These are phyloP conservation scores for Penicillium sp. DNA, from an alignment of 2,329 filamentous ascomycete species.

Conservation along the genomic window DNA sequence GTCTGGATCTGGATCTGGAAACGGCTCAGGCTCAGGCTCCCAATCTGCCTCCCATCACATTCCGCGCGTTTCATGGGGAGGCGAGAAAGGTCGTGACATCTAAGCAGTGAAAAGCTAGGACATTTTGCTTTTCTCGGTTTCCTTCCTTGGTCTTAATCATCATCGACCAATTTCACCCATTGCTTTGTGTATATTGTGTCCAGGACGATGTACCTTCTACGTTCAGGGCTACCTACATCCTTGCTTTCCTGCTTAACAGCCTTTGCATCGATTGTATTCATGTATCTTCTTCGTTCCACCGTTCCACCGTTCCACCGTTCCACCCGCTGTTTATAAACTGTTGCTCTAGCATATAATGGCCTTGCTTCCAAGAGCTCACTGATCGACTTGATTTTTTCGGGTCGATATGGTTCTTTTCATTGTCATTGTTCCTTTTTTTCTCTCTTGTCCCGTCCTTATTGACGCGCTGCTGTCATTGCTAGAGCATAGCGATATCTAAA, in stretches of 20 bases:
- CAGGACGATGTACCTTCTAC: not conserved
- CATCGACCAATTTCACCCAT: not conserved
- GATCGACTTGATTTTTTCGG: conserved; percentile 3
- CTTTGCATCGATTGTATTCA: not conserved
- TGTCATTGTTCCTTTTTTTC: not conserved
- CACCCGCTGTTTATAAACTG: conserved; percentile 3
- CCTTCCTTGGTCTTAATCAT: not conserved
- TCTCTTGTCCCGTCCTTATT: not conserved
- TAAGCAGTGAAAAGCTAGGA: not conserved
- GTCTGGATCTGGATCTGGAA: conserved; percentile 18
- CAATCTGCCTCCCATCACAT: conserved; percentile 25
- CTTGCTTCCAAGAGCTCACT: not conserved
- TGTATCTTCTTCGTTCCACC: conserved; percentile 9
- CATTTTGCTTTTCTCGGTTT: not conserved
- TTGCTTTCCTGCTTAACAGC: not conserved
- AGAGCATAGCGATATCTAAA: conserved; percentile 11
- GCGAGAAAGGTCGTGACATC: conserved; percentile 35
- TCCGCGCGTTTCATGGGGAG: conserved; percentile 43
- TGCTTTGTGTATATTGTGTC: not conserved
- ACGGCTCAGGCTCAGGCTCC: conserved; percentile 13
- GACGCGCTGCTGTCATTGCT: conserved; percentile 1
- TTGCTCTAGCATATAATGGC: conserved; percentile 6
- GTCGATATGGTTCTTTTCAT: conserved; percentile 6
- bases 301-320: too few relatives aligned
- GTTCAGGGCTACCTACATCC: not conserved